phyloP scores from a whole-genome alignment of 2,329 filamentous ascomycete genomes.

The Fusarium equiseti region DNA sequence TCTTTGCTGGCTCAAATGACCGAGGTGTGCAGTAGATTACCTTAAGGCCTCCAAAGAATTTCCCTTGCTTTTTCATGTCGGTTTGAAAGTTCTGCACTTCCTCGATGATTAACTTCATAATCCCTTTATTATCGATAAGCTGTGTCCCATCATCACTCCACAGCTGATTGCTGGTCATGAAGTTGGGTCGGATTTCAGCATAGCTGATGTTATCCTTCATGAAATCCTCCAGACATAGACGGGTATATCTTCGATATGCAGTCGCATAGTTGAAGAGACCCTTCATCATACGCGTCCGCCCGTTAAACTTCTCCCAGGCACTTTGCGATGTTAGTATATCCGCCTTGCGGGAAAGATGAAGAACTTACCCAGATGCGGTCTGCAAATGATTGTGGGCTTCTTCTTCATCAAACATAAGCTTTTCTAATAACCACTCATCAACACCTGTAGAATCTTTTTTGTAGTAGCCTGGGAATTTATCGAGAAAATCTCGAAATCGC shows the following conservation, averaged over 20 bases:
- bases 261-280: conserved; percentile 76
- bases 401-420: conserved; percentile 71
- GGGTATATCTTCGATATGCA: conserved; percentile 72
- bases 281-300: conserved; percentile 78
- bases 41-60: conserved; percentile 73
- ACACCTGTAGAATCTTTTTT: conserved; percentile 42
- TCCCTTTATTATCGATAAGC: conserved; percentile 66
- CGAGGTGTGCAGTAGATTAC: conserved; percentile 79
- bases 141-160: conserved; percentile 67
- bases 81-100: conserved; percentile 64
- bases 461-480: conserved; percentile 50
- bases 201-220: conserved; percentile 76
- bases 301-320: conserved; percentile 74
- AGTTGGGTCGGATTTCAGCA: conserved; percentile 77
- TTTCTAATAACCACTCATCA: conserved; percentile 69
- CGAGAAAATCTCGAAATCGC: conserved; percentile 57
- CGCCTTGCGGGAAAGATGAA: too few species aligned
- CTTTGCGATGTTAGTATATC: conserved; percentile 49
- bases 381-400: conserved; percentile 68
- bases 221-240: conserved; percentile 70
- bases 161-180: conserved; percentile 73
- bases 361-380: conserved; percentile 65
- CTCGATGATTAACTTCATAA: conserved; percentile 70
- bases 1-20: conserved; percentile 63
- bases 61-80: conserved; percentile 42